These are phyloP conservation scores for Fraxinus pennsylvanica DNA, from an alignment of 257 asterid species.

Conservation along the genomic window DNA sequence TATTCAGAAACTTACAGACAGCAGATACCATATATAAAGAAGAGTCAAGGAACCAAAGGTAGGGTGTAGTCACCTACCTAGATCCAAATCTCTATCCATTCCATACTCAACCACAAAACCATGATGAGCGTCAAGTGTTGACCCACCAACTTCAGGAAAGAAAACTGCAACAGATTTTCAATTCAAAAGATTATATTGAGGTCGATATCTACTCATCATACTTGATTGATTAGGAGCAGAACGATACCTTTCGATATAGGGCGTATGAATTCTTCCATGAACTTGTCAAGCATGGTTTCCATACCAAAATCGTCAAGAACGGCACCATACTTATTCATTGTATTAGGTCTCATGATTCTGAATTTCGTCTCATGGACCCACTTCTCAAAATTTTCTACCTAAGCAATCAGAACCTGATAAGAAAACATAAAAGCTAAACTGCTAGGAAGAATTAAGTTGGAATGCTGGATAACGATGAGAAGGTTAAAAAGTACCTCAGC, in stretches of 20 bases:
- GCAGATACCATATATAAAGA: conserved; percentile 5
- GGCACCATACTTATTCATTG: conserved; percentile 90
- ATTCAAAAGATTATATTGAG: conserved; percentile 16
- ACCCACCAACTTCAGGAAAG: conserved; percentile 92
- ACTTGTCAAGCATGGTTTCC: conserved; percentile 86
- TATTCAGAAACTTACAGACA: conserved; percentile 14
- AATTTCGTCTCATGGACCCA: conserved; percentile 98
- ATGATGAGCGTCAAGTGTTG: conserved; percentile 87
- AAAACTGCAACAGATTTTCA: conserved; percentile 57
- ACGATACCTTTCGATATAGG: conserved; percentile 72
- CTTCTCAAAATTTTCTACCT: conserved; percentile 94
- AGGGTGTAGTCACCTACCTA: conserved; percentile 50
- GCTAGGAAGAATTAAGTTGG: conserved; percentile 27
- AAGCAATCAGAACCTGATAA: conserved; percentile 47
- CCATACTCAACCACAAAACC: conserved; percentile 98
- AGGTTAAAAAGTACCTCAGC: conserved; percentile 66
- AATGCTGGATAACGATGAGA: conserved; percentile 26
- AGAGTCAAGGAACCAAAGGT: conserved; percentile 16
- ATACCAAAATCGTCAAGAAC: conserved; percentile 99
- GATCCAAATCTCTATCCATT: conserved; percentile 82
- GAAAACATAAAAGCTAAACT: conserved; percentile 45
- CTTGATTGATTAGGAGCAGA: conserved; percentile 17
- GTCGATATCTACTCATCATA: conserved; percentile 17
- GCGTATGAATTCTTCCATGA: conserved; percentile 84
- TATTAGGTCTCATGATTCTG: conserved; percentile 96